A percentile compares a stretch with the other conserved stretches of the same genome.
phyloP scores from a whole-genome alignment of 176 grass and related monocot genomes.

The Areca catechu region DNA sequence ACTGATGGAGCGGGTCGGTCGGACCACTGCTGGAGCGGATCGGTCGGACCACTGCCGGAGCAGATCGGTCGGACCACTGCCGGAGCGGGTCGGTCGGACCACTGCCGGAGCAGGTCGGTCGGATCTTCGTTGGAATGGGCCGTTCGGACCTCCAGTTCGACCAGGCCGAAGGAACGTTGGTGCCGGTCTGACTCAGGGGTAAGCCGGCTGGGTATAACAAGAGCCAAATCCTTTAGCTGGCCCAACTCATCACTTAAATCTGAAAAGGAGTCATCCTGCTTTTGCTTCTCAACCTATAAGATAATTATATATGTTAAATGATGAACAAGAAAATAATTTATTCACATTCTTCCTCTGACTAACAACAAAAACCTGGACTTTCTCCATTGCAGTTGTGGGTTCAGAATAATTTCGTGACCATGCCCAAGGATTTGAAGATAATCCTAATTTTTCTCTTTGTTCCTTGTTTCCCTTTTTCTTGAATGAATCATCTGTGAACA shows the following conservation, averaged over 20 bases:
- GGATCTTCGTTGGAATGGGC: too few species aligned
- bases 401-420: constrained; percentile 20
- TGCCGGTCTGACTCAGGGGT: too few species aligned
- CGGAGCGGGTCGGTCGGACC: too few species aligned
- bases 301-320: neutral
- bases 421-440: constrained; percentile 30
- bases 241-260: constrained; percentile 18
- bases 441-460: constrained; percentile 43
- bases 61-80: too few species aligned
- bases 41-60: too few species aligned
- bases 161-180: too few species aligned
- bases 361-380: constrained; percentile 43
- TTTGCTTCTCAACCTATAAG: constrained; percentile 46
- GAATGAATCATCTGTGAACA: constrained; percentile 31
- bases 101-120: too few species aligned
- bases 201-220: too few species aligned
- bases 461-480: constrained; percentile 33
- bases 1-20: too few species aligned
- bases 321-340: neutral
- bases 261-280: constrained; percentile 29
- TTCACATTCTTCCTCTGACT: neutral
- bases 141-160: too few species aligned
- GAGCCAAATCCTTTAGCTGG: constrained; percentile 23
- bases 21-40: too few species aligned
- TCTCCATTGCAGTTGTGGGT: constrained; percentile 37